Evolutionary conservation across 148 eudicot genomes (phyloP).

Genomic region (Camellia lanceoleosa): DNA sequence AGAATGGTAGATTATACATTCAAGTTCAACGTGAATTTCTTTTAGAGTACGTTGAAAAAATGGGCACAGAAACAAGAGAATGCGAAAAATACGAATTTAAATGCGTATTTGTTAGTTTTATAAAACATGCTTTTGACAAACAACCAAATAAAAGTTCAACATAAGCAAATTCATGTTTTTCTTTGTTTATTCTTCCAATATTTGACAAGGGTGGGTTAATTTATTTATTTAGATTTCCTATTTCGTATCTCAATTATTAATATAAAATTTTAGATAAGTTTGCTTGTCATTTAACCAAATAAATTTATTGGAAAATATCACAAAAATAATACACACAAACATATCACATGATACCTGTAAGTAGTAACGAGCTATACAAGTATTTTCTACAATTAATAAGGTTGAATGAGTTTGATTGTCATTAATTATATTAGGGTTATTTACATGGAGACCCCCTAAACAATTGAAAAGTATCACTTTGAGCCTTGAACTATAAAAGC

Average conservation of each 20-base stretch:
- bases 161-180: background rate
- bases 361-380: background rate
- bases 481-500: too few species aligned
- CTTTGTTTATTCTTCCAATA: background rate
- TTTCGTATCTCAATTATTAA: background rate
- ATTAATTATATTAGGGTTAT: too few species aligned
- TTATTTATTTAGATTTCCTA: background rate
- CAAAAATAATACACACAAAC: background rate
- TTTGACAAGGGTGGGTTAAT: background rate
- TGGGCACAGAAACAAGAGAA: background rate
- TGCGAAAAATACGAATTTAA: too few species aligned
- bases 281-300: background rate
- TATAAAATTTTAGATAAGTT: background rate
- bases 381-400: background rate
- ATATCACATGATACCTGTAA: too few species aligned
- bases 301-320: background rate
- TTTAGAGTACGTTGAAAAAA: background rate
- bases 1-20: background rate
- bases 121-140: background rate
- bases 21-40: background rate
- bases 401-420: slow-evolving; percentile 2
- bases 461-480: too few species aligned
- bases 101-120: background rate
- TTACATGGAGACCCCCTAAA: too few species aligned
- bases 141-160: background rate